Percentiles rank a stretch among this genome's conserved stretches.
phyloP scores from a whole-genome alignment of 148 eudicot genomes.

The Amaranthus cruentus region DNA sequence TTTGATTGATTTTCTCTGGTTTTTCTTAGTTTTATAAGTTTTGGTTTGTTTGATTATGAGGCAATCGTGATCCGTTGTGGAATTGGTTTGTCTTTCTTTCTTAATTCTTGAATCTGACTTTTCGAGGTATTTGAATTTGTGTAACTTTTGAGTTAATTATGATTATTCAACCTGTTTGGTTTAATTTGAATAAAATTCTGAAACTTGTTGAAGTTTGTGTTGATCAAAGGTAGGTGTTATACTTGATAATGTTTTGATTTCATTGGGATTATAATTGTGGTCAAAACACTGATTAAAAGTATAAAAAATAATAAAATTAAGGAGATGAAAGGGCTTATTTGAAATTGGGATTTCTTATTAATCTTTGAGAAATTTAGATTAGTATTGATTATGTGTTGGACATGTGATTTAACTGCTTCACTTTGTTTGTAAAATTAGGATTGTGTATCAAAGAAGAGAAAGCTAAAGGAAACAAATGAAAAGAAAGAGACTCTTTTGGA shows the following conservation, averaged over 20 bases:
- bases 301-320: neutral
- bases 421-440: conserved; percentile 26
- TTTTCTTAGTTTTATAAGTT: neutral
- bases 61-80: conserved; percentile 5
- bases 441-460: conserved; percentile 46
- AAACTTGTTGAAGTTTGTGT: neutral
- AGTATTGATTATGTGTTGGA: neutral
- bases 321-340: neutral
- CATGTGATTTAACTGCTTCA: conserved; percentile 1
- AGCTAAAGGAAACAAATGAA: conserved; percentile 42
- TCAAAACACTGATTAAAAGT: neutral
- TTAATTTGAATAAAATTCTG: neutral
- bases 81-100: neutral
- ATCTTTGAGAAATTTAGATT: neutral
- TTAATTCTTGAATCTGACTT: neutral
- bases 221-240: neutral
- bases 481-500: conserved; percentile 33
- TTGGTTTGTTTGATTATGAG: neutral
- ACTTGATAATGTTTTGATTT: neutral
- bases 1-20: neutral
- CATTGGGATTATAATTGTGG: neutral
- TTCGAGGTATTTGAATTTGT: neutral
- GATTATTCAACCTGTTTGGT: neutral
- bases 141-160: neutral
- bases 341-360: neutral